Base-by-base conservation (phyloP, 2,329 filamentous ascomycete genomes). In the Ceratocystis albifundus region DNA sequence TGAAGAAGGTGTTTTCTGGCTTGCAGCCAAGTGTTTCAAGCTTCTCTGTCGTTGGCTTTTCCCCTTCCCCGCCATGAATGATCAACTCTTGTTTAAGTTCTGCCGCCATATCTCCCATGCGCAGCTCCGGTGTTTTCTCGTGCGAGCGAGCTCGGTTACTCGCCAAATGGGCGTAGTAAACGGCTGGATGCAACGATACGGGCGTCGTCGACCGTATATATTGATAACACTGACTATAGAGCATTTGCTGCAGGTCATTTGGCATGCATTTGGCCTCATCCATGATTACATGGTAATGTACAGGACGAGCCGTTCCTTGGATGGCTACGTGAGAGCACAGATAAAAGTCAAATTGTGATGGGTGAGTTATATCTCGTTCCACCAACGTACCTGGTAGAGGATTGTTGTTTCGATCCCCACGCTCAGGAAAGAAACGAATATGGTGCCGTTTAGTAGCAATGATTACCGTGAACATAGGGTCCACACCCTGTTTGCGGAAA, bases 161-260 rank as follows among this genome's bases (percentile, higher is more conserved):
- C 44, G 92, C 91, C 69, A 99, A 77, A 75, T 99, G 94, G 0
- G 95, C 91, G 71, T 99, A 99, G 80, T 99, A 99, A 0, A 97
- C 88, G 0, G 94, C 91, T 0, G 94, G 94, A 70, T 86, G 89
- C 0, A 94, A 76, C 0, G 92, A 96, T 0, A 99, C 92, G 0
- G 94, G 90, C 0, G 93, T 97, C 0, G 92, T 97, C 0, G 92
- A 94, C 17, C 94, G 85, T 66, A 88, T 87, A 72, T 96, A 99
- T 66, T 96, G 90, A 75, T 96, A 99, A 57, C 88, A 96, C 69
- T 96, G 91, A 70, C 96, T 88, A 71, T 97, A 97, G 25, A 97
- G 88, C 83, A 97, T 88, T 66, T 87, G 86, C 72, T 96, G 89
- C 0, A 99, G 79, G 1, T 87, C 81, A 53, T 89, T 85, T 0